A percentile compares a stretch with the other conserved stretches of the same genome.
Conservation (phyloP, 192 early-diverging fungal species). For the Coemansia sp. region DNA sequence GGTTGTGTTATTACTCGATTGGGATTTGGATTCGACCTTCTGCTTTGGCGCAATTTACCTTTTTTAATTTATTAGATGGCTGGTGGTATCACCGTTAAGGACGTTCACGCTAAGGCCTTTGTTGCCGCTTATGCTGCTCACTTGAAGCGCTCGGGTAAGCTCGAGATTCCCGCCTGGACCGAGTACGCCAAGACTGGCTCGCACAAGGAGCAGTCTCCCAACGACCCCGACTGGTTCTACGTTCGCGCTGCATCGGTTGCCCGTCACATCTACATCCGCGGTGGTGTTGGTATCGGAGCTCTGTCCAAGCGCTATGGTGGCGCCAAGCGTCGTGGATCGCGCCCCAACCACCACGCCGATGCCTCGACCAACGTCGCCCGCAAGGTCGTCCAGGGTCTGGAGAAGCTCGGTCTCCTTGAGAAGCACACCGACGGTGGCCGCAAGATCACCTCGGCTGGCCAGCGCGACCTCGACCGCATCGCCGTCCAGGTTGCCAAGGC, state of each 20-base stretch:
- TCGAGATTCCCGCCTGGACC: conserved; percentile 98
- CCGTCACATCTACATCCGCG: conserved; percentile 97
- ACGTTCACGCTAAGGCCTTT: conserved; percentile 94
- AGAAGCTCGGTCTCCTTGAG: conserved; percentile 98
- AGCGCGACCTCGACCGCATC: conserved; percentile 99
- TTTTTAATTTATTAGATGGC: conserved; percentile 42
- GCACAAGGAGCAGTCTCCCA: conserved; percentile 96
- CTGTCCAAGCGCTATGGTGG: conserved; percentile 95
- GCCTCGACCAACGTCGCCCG: conserved; percentile 91
- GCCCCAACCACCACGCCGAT: conserved; percentile 88
- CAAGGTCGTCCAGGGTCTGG: conserved; percentile 97
- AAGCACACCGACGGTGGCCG: conserved; percentile 92
- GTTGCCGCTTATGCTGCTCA: conserved; percentile 98
- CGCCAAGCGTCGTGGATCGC: conserved; percentile 86
- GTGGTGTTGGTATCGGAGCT: conserved; percentile 90
- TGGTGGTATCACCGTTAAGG: conserved; percentile 92
- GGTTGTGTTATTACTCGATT: conserved; percentile 5
- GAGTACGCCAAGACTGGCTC: conserved; percentile 98
- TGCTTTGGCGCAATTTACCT: background rate
- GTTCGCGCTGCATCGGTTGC: conserved; percentile 93
- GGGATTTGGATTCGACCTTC: background rate
- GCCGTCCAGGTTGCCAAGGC: conserved; percentile 69
- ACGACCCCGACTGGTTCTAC: conserved; percentile 99
- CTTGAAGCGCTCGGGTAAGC: conserved; percentile 98
- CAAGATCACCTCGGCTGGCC: conserved; percentile 92